Base-by-base conservation (phyloP, 495 filamentous ascomycete species). In the Baudoinia panamericana region DNA sequence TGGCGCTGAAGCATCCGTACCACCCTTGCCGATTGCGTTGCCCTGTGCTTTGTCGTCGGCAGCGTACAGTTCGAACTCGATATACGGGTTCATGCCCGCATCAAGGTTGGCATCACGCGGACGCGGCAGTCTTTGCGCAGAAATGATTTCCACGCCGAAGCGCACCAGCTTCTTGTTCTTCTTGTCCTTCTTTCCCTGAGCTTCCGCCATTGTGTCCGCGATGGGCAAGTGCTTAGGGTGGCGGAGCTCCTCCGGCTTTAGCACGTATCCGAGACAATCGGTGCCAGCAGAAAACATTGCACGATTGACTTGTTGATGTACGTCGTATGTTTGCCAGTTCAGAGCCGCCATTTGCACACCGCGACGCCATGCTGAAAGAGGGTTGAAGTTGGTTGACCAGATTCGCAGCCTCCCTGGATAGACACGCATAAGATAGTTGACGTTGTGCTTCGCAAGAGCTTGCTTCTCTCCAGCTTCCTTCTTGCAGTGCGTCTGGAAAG, bases 301-400 rank as follows among this genome's bases (percentile, higher is more conserved):
- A 39, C 88, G 82, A 51, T 96, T 96, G 56, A 95, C 66, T 57
- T 96, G 86, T 76, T 93, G 85, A 12, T 83, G 81, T 21, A 86
- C 68, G 51, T 96, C 90, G 52, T 90, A 95, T 0, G 88, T 97
- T 59, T 97, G 90, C 90, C 90, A 97, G 59, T 97, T 97, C 46
- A 93, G 67, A 1, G 90, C 90, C 2, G 76, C 84, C 87, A 95
- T 94, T 58, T 95, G 87, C 8, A 94, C 90, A 22, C 90, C 90
- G 36, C 82, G 81, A 31, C 90, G 74, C 90, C 90, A 97, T 59
- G 84, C 90, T 41, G 76, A 74, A 39, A 86, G 69, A 0, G 90
- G 90, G 52, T 96, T 83, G 51, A 93, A 94, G 59, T 97, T 97
- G 41, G 77, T 78, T 5, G 90, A 96, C 24, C 70, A 69, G 25